These are phyloP conservation scores for Scheffersomyces lignicola DNA, from an alignment of 1,139 yeast genomes.

Conservation along the genomic window DNA sequence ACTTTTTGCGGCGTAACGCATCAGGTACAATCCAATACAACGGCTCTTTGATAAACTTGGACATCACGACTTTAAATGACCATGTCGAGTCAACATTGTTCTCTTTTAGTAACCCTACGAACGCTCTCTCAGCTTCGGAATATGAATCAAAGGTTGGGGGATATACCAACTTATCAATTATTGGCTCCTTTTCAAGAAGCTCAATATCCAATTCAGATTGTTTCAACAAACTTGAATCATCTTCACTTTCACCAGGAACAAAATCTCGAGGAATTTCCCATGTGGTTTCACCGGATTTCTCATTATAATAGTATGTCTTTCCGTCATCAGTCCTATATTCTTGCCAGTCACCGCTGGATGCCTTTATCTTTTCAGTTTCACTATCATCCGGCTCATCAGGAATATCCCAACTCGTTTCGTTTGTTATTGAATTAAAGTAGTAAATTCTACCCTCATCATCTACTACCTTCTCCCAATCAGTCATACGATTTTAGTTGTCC, in stretches of 20 bases:
- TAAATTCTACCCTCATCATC: conserved; percentile 71
- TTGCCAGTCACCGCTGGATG: conserved; percentile 49
- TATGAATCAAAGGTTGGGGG: conserved; percentile 18
- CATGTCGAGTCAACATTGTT: conserved; percentile 67
- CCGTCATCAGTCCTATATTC: conserved; percentile 70
- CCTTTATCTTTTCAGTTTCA: background rate
- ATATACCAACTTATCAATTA: conserved; percentile 13
- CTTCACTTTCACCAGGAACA: conserved; percentile 7
- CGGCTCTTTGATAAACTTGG: conserved; percentile 56
- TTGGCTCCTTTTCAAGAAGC: conserved; percentile 11
- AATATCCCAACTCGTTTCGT: conserved; percentile 79
- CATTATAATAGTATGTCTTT: conserved; percentile 68
- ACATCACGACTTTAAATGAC: conserved; percentile 71
- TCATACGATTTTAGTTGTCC: no score
- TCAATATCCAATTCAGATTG: conserved; percentile 14
- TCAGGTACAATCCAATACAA: conserved; percentile 71
- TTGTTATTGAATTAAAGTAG: conserved; percentile 66
- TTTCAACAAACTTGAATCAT: background rate
- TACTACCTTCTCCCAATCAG: conserved; percentile 61
- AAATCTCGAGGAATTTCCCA: conserved; percentile 74
- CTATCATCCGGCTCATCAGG: conserved; percentile 48
- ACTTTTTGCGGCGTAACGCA: conserved; percentile 56
- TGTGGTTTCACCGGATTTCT: conserved; percentile 62
- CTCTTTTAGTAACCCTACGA: conserved; percentile 52
- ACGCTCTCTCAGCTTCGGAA: conserved; percentile 45